Base-by-base conservation (phyloP, 2,329 filamentous ascomycete genomes). In the Colletotrichum australisinense region DNA sequence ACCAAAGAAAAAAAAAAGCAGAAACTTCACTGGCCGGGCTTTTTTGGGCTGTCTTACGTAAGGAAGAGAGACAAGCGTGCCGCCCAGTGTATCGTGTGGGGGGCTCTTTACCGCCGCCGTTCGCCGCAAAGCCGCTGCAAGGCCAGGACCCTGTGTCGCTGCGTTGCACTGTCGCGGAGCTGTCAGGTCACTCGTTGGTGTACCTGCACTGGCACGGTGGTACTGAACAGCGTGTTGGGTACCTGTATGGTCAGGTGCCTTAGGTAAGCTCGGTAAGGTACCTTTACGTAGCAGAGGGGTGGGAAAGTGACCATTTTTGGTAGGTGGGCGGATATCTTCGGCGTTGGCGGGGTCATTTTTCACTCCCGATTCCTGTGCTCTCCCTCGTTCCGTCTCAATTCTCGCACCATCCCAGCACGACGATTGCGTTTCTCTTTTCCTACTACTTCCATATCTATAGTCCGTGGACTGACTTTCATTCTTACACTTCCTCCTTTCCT, bases 331-430 rank as follows among this genome's bases (percentile, higher is more conserved):
- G 72, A 72, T 74, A 74, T 59, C 72, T 72, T 74, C 72, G 72
- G 72, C 72, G 69, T 74, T 74, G 69, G 72, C 69, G 72, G 72
- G 72, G 72, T 74, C 57, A 8, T 65, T 65, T 73, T 57, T 53
- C 26, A 16, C 19, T 49, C 42, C 42, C 42, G 42, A 3, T 49
- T 49, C 5, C 38, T 42, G 38, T 49, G 16, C 42, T 49, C 42
- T 49, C 42, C 42, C 42, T 49, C 42, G 19, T 19, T n/a, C 42
- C 42, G 42, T 49, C 42, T 49, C 49, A 72, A 42, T 63, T 72
- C 72, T 67, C 58, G 58, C 72, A 63, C 72, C 69, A 74, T 74
- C 53, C 68, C 72, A 74, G 63, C 70, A 57, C 32, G 62, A 46
- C 46, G 70, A 73, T 73, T 62, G 67, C 67, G 71, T 71, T 74